Conservation (phyloP, 371 early-diverging fungal genomes). For the Mucor saturninus region DNA sequence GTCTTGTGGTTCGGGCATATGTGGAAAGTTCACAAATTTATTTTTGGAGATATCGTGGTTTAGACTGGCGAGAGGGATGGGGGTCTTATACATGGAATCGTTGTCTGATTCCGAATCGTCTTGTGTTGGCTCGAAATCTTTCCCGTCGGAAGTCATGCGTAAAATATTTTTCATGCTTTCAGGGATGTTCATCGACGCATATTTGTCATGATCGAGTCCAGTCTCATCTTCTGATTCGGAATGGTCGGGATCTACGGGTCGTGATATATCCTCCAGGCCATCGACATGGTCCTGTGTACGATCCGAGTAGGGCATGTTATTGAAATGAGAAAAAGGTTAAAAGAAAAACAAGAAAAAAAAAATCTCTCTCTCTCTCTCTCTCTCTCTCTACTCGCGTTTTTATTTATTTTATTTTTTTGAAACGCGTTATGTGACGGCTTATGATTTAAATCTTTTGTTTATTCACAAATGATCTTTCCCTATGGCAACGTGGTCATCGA, state of each 20-base stretch:
- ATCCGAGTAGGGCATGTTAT: too few relatives aligned
- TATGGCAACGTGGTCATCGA: too few relatives aligned
- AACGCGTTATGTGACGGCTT: too few relatives aligned
- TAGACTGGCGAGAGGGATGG: conserved; percentile 2
- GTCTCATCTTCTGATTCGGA: conserved; percentile 29
- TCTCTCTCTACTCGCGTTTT: too few relatives aligned
- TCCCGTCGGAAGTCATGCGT: neutral
- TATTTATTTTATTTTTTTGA: too few relatives aligned
- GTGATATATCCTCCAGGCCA: too few relatives aligned
- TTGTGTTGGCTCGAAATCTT: neutral
- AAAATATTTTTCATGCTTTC: conserved; percentile 21
- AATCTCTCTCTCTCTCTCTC: too few relatives aligned
- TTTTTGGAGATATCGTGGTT: conserved; percentile 10
- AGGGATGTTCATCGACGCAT: conserved; percentile 20
- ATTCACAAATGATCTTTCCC: too few relatives aligned
- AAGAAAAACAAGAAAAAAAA: too few relatives aligned
- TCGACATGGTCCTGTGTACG: too few relatives aligned
- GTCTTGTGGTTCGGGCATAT: neutral
- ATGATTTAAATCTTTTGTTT: too few relatives aligned
- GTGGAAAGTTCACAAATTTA: conserved; percentile 24
- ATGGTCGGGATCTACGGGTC: neutral
- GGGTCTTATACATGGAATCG: neutral
- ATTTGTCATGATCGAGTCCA: conserved; percentile 6
- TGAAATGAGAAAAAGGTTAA: too few relatives aligned
- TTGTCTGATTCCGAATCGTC: conserved; percentile 24